A percentile compares a stretch with the other conserved stretches of the same genome.
Evolutionary conservation across 805 yeast genomes (phyloP).

Genomic region (Cyberlindnera maritima): DNA sequence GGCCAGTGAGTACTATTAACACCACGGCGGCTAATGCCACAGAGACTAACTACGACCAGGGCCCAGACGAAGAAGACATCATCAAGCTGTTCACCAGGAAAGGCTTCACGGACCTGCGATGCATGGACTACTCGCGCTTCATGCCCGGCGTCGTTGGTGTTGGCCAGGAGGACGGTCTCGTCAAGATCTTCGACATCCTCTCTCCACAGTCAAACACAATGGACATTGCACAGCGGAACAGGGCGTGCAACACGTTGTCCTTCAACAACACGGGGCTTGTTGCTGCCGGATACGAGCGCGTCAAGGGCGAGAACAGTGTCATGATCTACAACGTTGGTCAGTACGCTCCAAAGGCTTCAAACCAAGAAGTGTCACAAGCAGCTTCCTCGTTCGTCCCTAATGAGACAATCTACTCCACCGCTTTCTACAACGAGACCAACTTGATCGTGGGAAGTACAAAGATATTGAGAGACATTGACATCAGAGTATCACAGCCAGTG

Average conservation of each 20-base stretch:
- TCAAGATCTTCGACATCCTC: slow-evolving; percentile 60
- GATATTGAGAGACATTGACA: slow-evolving; percentile 72
- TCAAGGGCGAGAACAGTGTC: slow-evolving; percentile 58
- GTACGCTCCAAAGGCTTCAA: slow-evolving; percentile 42
- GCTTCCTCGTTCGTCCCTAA: slow-evolving; percentile 59
- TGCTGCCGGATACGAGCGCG: slow-evolving; percentile 75
- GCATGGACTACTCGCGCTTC: slow-evolving; percentile 57
- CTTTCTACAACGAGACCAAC: slow-evolving; percentile 60
- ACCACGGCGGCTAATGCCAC: too few relatives aligned
- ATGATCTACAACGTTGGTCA: slow-evolving; percentile 78
- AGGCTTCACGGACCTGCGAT: slow-evolving; percentile 68
- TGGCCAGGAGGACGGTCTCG: slow-evolving; percentile 71
- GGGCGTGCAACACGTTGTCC: slow-evolving; percentile 75
- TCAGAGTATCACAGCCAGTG: slow-evolving; percentile 59
- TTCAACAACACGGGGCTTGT: slow-evolving; percentile 64
- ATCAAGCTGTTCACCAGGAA: slow-evolving; percentile 48
- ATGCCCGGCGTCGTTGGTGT: slow-evolving; percentile 63
- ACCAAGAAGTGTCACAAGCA: slow-evolving; percentile 53
- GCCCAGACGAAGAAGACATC: slow-evolving; percentile 43
- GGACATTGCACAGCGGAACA: slow-evolving; percentile 44
- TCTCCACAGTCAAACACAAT: slow-evolving; percentile 24
- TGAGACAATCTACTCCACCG: slow-evolving; percentile 69
- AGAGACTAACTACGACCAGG: slow-evolving; percentile 7
- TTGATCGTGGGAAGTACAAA: slow-evolving; percentile 76
- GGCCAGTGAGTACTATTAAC: slow-evolving; percentile 26